Evolutionary conservation across 2,329 filamentous ascomycete genomes (phyloP), one percentile per base, ranked within the genome.

Genomic region (Aureobasidium sp.): DNA sequence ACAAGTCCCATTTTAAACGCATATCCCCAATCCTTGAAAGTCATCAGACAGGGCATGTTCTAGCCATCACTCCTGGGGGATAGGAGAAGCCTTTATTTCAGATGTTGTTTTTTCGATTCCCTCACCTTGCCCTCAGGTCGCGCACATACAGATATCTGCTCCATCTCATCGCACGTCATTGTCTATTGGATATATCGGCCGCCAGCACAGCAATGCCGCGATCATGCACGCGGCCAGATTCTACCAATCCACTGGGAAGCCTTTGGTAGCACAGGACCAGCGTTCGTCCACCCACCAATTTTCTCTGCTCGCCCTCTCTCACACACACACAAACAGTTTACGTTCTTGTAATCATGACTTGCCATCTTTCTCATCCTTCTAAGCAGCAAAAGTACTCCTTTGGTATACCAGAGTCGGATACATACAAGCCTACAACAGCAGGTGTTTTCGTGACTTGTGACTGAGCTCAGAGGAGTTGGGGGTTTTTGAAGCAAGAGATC

Each of bases 161-260:
- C 7, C 15, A 25, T n/a, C 8, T 19, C 9, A 51, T 25, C n/a
- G 1, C 29, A 29, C 42, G 42, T 37, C 40, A 57, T 46, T 15
- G 10, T 29, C 53, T 13, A 57, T 57, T 57, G 53, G 38, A 45
- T 29, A 35, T 25, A 17, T 35, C 53, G 53, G 38, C 9, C 40
- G 53, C 53, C 53, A 57, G 40, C 53, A 37, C 51, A 55, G 37
- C 51, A 33, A 54, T 45, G n/a, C 27, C 37, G 4, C 51, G 31
- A 35, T 57, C 53, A 37, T 45, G 42, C 53, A 46, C n/a, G 40
- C 27, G 21, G 21, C 53, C 53, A 33, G 27, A 43, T 57, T 19
- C 53, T 46, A 55, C 51, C 51, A 57, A 29, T 37, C 53, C 37
- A 25, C 31, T 27, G 42, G 42, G 9, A 57, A 46, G 53, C 53